A percentile compares a stretch with the other conserved stretches of the same genome.
Conservation (phyloP, 1,139 yeast species). For the Lodderomyces pseudojiufengensis region DNA sequence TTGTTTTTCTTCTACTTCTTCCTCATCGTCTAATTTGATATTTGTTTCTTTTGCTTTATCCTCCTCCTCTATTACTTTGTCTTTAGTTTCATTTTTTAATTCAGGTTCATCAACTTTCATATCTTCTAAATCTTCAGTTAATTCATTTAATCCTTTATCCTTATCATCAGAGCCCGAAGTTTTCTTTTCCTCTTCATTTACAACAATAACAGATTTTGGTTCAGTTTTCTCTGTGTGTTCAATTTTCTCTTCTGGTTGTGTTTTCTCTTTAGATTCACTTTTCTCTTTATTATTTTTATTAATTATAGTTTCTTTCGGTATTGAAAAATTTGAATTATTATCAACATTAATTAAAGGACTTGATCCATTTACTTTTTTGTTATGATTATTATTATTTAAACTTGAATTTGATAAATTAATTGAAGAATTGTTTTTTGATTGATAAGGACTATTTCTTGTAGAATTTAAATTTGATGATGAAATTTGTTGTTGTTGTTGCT, state of each 20-base stretch:
- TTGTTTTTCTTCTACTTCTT: slow-evolving; percentile 6
- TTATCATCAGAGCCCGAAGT: no score
- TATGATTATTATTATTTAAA: neutral
- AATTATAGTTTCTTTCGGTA: slow-evolving; percentile 45
- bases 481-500: slow-evolving; percentile 1
- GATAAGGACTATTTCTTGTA: slow-evolving; percentile 9
- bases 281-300: slow-evolving; percentile 20
- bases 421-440: slow-evolving; percentile 7
- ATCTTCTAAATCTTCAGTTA: slow-evolving; percentile 1
- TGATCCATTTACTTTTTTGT: slow-evolving; percentile 10
- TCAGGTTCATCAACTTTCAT: neutral
- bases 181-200: slow-evolving; percentile 3
- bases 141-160: no score
- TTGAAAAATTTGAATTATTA: slow-evolving; percentile 23
- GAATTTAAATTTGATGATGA: neutral
- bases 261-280: slow-evolving; percentile 1
- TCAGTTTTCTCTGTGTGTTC: slow-evolving; percentile 2
- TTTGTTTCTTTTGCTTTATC: slow-evolving; percentile 35
- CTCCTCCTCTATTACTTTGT: slow-evolving; percentile 10
- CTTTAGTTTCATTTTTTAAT: slow-evolving; percentile 3
- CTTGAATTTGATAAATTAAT: neutral
- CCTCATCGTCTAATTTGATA: slow-evolving; percentile 19
- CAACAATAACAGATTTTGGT: slow-evolving; percentile 2
- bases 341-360: slow-evolving; percentile 33
- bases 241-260: neutral